These are phyloP conservation scores for Ceriops decandra DNA, from an alignment of 345 rosid genomes.

Conservation along the genomic window DNA sequence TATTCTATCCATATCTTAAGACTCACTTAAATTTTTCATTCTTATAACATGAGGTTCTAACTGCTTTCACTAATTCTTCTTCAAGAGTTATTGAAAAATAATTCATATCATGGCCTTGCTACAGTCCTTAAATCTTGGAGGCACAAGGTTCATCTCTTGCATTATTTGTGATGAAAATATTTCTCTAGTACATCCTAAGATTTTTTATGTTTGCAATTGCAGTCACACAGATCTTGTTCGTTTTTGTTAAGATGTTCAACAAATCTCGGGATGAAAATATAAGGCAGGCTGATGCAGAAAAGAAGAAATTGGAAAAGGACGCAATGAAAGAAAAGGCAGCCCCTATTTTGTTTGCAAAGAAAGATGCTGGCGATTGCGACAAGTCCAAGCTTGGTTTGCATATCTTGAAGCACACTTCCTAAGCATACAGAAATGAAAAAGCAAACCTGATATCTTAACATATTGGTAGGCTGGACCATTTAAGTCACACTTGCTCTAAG, in stretches of 20 bases:
- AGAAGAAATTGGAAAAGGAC: conserved; percentile 88
- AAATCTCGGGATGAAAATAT: conserved; percentile 83
- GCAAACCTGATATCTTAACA: not conserved
- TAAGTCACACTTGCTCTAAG: not conserved
- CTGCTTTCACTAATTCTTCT: conserved; percentile 1
- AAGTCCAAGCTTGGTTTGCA: conserved; percentile 30
- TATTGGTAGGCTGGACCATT: not conserved
- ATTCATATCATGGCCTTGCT: not conserved
- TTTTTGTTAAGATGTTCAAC: conserved; percentile 78
- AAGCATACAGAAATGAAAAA: not conserved
- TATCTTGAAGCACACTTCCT: conserved; percentile 29
- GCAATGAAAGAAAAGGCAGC: conserved; percentile 63
- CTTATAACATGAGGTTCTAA: not conserved
- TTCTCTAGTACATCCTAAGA: too few species aligned
- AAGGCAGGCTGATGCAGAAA: conserved; percentile 77
- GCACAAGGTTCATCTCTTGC: too few species aligned
- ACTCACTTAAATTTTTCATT: too few species aligned
- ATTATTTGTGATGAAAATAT: too few species aligned
- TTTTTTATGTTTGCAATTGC: conserved; percentile 28
- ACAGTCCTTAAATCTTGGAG: too few species aligned
- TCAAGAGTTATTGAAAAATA: not conserved
- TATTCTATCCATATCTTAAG: too few species aligned
- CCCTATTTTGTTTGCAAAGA: conserved; percentile 40
- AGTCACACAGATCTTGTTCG: conserved; percentile 80
- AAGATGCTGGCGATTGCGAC: conserved; percentile 41